phyloP scores from a whole-genome alignment of 2,329 filamentous ascomycete genomes.

The Huntiella moniliformis region DNA sequence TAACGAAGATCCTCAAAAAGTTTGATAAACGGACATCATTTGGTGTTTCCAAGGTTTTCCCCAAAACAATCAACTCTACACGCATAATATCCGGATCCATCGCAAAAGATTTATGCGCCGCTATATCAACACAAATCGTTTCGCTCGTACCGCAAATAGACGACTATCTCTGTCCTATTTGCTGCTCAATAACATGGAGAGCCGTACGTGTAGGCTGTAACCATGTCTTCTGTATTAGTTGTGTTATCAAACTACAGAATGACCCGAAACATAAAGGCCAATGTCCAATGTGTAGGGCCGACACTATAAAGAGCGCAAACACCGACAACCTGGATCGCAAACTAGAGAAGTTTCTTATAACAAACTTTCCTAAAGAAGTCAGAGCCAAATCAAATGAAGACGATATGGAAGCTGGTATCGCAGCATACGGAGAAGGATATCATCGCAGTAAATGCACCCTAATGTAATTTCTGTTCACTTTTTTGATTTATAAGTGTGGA shows the following conservation, averaged over 20 bases:
- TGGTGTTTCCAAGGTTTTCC: constrained; percentile 45
- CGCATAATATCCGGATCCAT: constrained; percentile 47
- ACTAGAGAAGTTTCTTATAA: constrained; percentile 49
- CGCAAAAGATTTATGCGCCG: constrained; percentile 56
- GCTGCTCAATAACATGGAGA: constrained; percentile 60
- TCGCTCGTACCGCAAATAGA: constrained; percentile 62
- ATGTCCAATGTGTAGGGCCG: constrained; percentile 59
- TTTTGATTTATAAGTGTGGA: too few species aligned
- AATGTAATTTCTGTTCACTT: constrained; percentile 27
- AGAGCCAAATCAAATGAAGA: constrained; percentile 52
- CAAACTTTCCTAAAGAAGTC: constrained; percentile 55
- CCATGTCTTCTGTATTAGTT: constrained; percentile 70
- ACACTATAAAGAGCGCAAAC: constrained; percentile 47
- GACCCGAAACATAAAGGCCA: constrained; percentile 36
- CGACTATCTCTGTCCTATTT: constrained; percentile 69
- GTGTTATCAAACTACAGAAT: constrained; percentile 57
- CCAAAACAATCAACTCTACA: constrained; percentile 36
- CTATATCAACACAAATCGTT: constrained; percentile 54
- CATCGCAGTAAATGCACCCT: constrained; percentile 37
- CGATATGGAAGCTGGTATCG: constrained; percentile 54
- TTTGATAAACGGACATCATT: constrained; percentile 75
- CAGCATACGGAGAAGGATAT: constrained; percentile 51
- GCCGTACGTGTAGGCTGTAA: constrained; percentile 59
- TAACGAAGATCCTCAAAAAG: constrained; percentile 75
- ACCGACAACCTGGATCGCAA: constrained; percentile 48